phyloP scores from a whole-genome alignment of 2,329 filamentous ascomycete genomes.

The Pestalotiopsis sp. region DNA sequence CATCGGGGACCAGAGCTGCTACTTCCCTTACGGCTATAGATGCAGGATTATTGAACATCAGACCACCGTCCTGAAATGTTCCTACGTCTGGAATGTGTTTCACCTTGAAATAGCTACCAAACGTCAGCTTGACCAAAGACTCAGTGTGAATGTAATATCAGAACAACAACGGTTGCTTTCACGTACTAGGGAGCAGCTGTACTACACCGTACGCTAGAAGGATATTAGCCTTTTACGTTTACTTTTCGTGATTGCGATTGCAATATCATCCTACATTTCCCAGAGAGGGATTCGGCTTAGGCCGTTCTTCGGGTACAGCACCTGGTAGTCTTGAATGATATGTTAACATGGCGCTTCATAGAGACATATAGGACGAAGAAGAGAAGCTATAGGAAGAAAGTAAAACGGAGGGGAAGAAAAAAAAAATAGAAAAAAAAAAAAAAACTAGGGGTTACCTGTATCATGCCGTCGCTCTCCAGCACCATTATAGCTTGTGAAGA shows the following conservation, averaged over 20 bases:
- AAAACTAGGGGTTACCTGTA: slow-evolving; percentile 3
- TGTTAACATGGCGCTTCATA: background rate
- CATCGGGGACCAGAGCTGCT: no score
- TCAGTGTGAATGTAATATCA: slow-evolving; percentile 1
- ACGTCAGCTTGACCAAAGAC: background rate
- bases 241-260: no score
- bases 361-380: slow-evolving; percentile 3
- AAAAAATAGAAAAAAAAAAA: no score
- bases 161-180: background rate
- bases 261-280: no score
- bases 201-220: no score
- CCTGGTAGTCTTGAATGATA: slow-evolving; percentile 8
- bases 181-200: slow-evolving; percentile 11
- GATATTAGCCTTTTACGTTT: no score
- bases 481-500: slow-evolving; percentile 25
- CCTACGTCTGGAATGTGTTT: no score
- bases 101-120: slow-evolving; percentile 11
- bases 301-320: no score
- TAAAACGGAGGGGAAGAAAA: background rate
- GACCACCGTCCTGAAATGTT: no score
- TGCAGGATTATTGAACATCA: no score
- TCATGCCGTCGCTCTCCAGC: slow-evolving; percentile 5
- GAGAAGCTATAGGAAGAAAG: background rate
- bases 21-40: no score
- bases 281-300: no score